Evolutionary conservation across 768 basidiomycete species (phyloP), one percentile per base, ranked within the genome.

Genomic region (Cystobasidium ongulense): DNA sequence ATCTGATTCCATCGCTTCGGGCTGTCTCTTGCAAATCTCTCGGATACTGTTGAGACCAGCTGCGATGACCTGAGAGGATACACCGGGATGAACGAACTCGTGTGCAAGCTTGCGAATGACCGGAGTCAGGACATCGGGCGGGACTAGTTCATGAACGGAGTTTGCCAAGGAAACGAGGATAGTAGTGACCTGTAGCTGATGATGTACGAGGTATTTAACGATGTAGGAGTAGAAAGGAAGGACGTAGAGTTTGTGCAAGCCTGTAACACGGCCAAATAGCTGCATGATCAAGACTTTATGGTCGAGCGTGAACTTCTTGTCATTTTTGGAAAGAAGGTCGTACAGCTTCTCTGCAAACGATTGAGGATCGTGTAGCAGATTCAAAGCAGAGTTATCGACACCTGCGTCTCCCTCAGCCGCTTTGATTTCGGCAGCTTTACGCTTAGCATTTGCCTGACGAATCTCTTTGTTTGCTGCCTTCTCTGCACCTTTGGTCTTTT

Each of bases 281-380:
- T 96, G 92, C 92, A 98, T 95, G 80, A 97, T 84, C 75, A 98
- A 85, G 72, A 99, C 89, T 82, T 96, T 97, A 84, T 98, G 96
- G 78, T 97, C 94, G 72, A 98, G 86, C 36, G 91, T 90, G 80
- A 91, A 92, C n/a, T 89, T 89, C 81, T 92, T 93, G 85, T 98
- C 95, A 81, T 93, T 88, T 53, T 84, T 85, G 77, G 87, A 87
- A 50, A 99, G 83, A 64, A 86, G 85, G 77, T 92, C 89, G 80
- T 92, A 96, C 0, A 99, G 85, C 81, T 90, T 93, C 82, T 99
- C 96, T 31, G 87, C 88, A 80, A 98, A 98, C 0, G 89, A 90
- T 81, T 99, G 95, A 1, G 96, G 92, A 80, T 99, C 96, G 77
- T 94, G 87, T 57, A 99, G 85, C 18, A 97, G 86, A 78, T 96